These are phyloP conservation scores for Saccharomyces mikatae DNA, from an alignment of 805 yeast genomes.

Conservation along the genomic window DNA sequence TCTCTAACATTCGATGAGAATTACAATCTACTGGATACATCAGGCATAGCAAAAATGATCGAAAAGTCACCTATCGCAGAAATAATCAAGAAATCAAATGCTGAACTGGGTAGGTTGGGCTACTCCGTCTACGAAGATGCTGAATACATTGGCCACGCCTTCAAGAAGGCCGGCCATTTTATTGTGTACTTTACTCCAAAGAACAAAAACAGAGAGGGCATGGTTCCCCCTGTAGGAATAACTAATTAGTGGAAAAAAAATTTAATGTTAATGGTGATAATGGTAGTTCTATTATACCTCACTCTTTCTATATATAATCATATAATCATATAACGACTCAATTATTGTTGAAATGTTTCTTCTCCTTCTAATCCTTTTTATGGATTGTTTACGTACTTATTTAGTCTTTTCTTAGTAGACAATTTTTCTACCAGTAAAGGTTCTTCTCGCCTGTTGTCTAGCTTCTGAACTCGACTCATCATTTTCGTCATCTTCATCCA, in stretches of 20 bases:
- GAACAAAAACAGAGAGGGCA: background rate
- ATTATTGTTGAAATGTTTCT: background rate
- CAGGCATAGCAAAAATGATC: constrained; percentile 24
- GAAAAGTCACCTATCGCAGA: constrained; percentile 16
- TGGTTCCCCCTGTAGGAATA: background rate
- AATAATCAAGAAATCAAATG: constrained; percentile 15
- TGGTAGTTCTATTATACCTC: background rate
- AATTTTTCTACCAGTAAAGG: constrained; percentile 30
- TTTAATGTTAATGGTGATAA: background rate
- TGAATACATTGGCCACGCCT: constrained; percentile 14
- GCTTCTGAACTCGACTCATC: constrained; percentile 6
- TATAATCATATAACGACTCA: background rate
- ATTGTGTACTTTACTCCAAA: constrained; percentile 15
- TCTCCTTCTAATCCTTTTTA: background rate
- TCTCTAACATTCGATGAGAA: constrained; percentile 23
- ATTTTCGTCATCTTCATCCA: constrained; percentile 65
- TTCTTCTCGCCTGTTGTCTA: constrained; percentile 23
- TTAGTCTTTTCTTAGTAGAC: constrained; percentile 16
- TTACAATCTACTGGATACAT: constrained; percentile 20
- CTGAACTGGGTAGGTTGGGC: constrained; percentile 21
- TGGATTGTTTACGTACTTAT: background rate
- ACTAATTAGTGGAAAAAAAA: background rate
- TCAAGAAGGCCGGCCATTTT: constrained; percentile 12
- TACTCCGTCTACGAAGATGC: constrained; percentile 20
- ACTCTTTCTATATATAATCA: background rate